A percentile compares a stretch with the other conserved stretches of the same genome.
These are phyloP conservation scores for Collybiopsis confluens DNA, from an alignment of 768 basidiomycete species.

Conservation along the genomic window DNA sequence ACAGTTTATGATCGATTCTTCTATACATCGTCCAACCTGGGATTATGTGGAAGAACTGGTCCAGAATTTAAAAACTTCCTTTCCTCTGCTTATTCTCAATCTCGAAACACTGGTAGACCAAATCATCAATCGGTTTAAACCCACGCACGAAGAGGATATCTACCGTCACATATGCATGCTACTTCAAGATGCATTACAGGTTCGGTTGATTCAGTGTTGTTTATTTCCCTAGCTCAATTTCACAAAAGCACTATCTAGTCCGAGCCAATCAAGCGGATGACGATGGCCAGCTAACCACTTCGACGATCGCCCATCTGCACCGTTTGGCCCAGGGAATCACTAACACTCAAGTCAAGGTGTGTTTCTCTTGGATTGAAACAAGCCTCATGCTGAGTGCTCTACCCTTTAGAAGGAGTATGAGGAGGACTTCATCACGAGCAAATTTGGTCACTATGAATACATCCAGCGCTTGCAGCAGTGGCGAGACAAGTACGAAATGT, in stretches of 20 bases:
- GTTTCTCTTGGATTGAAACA: constrained; percentile 15
- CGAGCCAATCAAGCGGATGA: constrained; percentile 67
- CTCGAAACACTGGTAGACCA: constrained; percentile 98
- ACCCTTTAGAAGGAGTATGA: constrained; percentile 75
- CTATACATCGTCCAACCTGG: constrained; percentile 63
- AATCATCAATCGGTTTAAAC: constrained; percentile 85
- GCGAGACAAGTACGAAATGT: constrained; percentile 85
- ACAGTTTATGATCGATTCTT: constrained; percentile 16
- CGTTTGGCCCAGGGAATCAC: constrained; percentile 62
- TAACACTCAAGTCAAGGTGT: constrained; percentile 47
- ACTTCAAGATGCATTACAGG: constrained; percentile 82
- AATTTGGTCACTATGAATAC: constrained; percentile 81
- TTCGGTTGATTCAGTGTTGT: constrained; percentile 26
- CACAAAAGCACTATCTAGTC: constrained; percentile 56
- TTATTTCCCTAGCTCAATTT: not conserved
- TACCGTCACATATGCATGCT: constrained; percentile 88
- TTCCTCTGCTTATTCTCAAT: constrained; percentile 90
- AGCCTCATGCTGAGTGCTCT: constrained; percentile 5
- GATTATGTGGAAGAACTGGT: constrained; percentile 93
- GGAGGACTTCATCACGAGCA: constrained; percentile 80
- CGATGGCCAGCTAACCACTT: constrained; percentile 55
- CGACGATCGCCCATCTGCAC: constrained; percentile 50
- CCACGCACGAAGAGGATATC: constrained; percentile 86
- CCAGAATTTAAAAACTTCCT: constrained; percentile 90
- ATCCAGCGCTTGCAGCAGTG: constrained; percentile 86